Base-by-base conservation (phyloP, 2,329 filamentous ascomycete species). In the Penicillium sp. region DNA sequence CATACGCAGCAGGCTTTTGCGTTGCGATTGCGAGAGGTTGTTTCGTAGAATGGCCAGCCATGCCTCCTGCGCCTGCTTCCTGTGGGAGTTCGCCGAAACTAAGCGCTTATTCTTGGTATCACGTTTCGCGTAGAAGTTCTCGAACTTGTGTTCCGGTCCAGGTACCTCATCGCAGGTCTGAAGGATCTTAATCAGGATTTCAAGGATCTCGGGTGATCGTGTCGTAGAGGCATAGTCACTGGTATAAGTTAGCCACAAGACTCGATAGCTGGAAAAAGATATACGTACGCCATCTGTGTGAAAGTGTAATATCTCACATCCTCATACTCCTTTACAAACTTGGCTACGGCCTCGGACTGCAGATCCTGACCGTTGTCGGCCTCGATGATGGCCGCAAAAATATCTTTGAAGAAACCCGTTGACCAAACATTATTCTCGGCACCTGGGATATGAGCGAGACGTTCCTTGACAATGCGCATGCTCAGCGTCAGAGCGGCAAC, bases 231-330 rank as follows among this genome's bases (percentile, higher is more conserved):
- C 67, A 49, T 76, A 76, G 22, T 73, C 68, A 50, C 75, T 77
- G 35, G 32, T n/a, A n/a, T 2, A 7, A 35, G 47, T 62, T 61
- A 60, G 61, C 31, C 16, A 45, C 31, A 20, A 13, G 16, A 18
- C 18, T 7, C 32, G 32, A 2, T 13, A 6, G 10, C 24, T 34
- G 16, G 40, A 26, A 44, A 9, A 46, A 59, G 20, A 34, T 44
- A 4, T 26, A 79, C 86, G 65, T 82, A 90, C 87, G 84, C 84
- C 64, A 96, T 78, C 14, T 84, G 83, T 66, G 86, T 82, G 69
- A 96, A 89, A 0, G 91, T 90, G 72, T 89, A 91, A 72, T 88
- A 96, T 61, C 90, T 83, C 58, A 97, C 81, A 72, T 97, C 94
- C 67, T 94, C 89, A 69, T 87, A 92, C 71, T 88, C 81, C 70